Conservation (phyloP, 768 basidiomycete species). For the Suillus plorans region DNA sequence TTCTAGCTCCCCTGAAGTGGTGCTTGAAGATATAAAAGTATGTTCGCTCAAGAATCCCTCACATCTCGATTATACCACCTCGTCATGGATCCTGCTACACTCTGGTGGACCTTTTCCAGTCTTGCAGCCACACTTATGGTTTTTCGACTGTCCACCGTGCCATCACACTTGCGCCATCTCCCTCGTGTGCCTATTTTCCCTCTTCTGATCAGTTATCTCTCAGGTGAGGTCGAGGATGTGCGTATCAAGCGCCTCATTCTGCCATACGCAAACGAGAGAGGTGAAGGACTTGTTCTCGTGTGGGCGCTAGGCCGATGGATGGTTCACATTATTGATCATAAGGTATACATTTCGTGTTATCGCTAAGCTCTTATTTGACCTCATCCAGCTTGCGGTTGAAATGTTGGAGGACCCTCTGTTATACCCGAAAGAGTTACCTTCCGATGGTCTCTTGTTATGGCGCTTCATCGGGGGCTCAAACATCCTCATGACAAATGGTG, state of each 20-base stretch:
- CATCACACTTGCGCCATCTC: slow-evolving; percentile 34
- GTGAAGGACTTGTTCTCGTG: slow-evolving; percentile 36
- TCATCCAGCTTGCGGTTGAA: not conserved
- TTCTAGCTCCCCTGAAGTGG: not conserved
- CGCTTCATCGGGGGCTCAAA: slow-evolving; percentile 35
- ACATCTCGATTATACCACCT: not conserved
- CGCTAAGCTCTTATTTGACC: not conserved
- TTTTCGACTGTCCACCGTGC: slow-evolving; percentile 16
- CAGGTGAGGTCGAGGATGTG: slow-evolving; percentile 34
- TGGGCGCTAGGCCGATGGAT: slow-evolving; percentile 42
- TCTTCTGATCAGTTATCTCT: slow-evolving; percentile 34
- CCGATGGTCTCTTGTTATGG: slow-evolving; percentile 36
- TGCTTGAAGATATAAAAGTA: not conserved
- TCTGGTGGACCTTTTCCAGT: not conserved
- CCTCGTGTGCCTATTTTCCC: slow-evolving; percentile 34
- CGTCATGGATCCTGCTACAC: not conserved
- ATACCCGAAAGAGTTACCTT: slow-evolving; percentile 23
- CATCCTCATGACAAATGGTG: slow-evolving; percentile 39
- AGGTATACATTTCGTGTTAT: slow-evolving; percentile 18
- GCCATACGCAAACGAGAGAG: slow-evolving; percentile 32
- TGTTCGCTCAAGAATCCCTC: not conserved
- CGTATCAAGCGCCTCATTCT: slow-evolving; percentile 35
- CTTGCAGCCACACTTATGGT: not conserved
- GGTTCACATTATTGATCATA: slow-evolving; percentile 37
- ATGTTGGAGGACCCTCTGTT: slow-evolving; percentile 21